Percentiles rank a stretch among this genome's conserved stretches.
These are phyloP conservation scores for Macrophomina tecta DNA, from an alignment of 2,329 filamentous ascomycete species.

Conservation along the genomic window DNA sequence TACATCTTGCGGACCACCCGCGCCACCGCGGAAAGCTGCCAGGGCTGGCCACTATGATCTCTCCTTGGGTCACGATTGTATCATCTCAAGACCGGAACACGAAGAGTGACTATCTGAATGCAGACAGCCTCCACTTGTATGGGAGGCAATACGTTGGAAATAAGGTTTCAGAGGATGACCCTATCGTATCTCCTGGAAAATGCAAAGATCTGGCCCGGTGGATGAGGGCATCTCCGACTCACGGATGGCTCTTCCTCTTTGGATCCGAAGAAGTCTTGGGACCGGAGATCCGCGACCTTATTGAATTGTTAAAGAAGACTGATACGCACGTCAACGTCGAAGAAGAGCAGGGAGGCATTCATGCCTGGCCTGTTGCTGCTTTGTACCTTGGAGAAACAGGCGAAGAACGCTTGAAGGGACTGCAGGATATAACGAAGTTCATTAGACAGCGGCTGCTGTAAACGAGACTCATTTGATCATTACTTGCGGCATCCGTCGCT, in stretches of 20 bases:
- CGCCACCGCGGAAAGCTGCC: constrained; percentile 55
- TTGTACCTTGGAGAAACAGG: constrained; percentile 60
- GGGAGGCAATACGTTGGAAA: constrained; percentile 71
- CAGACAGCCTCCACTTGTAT: constrained; percentile 69
- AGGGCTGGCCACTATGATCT: constrained; percentile 74
- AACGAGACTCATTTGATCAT: not conserved
- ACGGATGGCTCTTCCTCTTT: constrained; percentile 73
- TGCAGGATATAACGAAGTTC: constrained; percentile 46
- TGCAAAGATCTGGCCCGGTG: constrained; percentile 71
- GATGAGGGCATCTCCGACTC: constrained; percentile 68
- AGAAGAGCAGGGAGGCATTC: constrained; percentile 71
- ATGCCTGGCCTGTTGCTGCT: constrained; percentile 80
- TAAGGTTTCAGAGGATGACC: constrained; percentile 57
- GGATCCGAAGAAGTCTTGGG: constrained; percentile 80
- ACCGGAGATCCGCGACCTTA: constrained; percentile 68
- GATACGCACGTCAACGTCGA: constrained; percentile 62
- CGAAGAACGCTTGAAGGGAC: constrained; percentile 54
- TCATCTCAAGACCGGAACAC: constrained; percentile 72
- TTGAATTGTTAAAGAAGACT: constrained; percentile 61
- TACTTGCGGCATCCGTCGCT: too few species aligned
- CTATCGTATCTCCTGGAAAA: constrained; percentile 71
- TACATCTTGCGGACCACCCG: constrained; percentile 64
- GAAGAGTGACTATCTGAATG: constrained; percentile 75
- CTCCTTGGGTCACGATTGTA: constrained; percentile 79
- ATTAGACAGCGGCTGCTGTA: not conserved